Evolutionary conservation across 371 early-diverging fungal species (phyloP), one percentile per base, ranked within the genome.

Genomic region (Cokeromyces recurvatus): DNA sequence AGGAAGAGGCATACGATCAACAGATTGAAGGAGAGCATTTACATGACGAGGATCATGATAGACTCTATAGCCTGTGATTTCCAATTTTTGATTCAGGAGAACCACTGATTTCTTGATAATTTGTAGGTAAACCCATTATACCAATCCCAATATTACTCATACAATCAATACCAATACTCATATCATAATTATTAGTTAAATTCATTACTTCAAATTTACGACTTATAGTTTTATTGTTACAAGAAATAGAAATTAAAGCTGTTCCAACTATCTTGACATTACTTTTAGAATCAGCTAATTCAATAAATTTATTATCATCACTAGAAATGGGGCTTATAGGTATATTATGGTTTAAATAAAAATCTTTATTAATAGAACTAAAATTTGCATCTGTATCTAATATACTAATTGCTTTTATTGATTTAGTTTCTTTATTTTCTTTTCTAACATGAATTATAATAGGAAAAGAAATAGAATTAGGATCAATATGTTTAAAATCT

Each of bases 1-100:
- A n/a, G 44, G 51, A 10, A 51, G n/a, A 9, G 51, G 43, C 31
- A 43, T 40, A 10, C 44, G 36, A 43, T 51, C 53, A 0, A 21
- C 25, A 2, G 23, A 14, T 17, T 40, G 21, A n/a, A 53, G 17
- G 0, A 53, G 32, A 19, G 4, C 9, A 37, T 53, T 53, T 3
- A 53, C 27, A 20, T 41, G 32, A 20, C 46, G 15, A 20, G 53
- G 46, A 41, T 53, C 53, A 27, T 43, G 41, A 23, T 47, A 53
- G 6, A 43, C 43, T 17, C 53, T 21, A 32, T 46, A 41, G 0
- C 42, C 36, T 22, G 37, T 52, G 2, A 39, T 20, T 40, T 45
- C 37, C 11, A 45, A 40, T 29, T 46, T 49, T 32, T 32, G 46
- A 39, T 46, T 23, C 38, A 19, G 19, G n/a, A 19, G 38, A 19